Conservation (phyloP, 345 rosid genomes). For the Syzygium aqueum region DNA sequence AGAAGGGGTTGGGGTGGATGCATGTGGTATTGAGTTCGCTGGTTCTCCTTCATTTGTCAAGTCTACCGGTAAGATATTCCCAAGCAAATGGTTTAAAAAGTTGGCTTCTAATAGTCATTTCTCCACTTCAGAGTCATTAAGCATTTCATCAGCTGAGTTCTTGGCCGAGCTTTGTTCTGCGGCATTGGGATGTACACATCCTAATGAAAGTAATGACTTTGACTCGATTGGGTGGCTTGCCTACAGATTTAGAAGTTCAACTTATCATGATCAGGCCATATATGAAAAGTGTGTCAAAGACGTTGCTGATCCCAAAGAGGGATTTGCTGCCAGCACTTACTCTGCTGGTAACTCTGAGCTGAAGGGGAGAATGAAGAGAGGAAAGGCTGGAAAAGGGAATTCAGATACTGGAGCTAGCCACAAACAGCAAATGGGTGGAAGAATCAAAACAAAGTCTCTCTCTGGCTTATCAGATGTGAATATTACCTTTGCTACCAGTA, state of each 20-base stretch:
- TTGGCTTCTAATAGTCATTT: conserved; percentile 22
- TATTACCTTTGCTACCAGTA: conserved; percentile 7
- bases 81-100: conserved; percentile 44
- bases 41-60: conserved; percentile 47
- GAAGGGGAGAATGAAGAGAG: conserved; percentile 21
- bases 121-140: conserved; percentile 28
- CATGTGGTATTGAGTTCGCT: conserved; percentile 15
- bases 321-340: background rate
- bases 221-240: conserved; percentile 62
- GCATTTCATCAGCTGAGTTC: conserved; percentile 41
- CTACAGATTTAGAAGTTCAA: conserved; percentile 67
- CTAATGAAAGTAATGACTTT: conserved; percentile 30
- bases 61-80: conserved; percentile 44
- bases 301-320: conserved; percentile 33
- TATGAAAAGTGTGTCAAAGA: conserved; percentile 50
- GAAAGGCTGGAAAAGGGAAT: background rate
- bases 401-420: background rate
- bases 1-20: conserved; percentile 7
- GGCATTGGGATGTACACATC: conserved; percentile 42
- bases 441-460: background rate
- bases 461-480: conserved; percentile 35
- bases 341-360: background rate
- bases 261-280: conserved; percentile 51
- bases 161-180: conserved; percentile 41
- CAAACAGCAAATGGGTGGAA: background rate